A percentile compares a stretch with the other conserved stretches of the same genome.
Conservation (phyloP, 441 rosid genomes). For the Populus trichocarpa region DNA sequence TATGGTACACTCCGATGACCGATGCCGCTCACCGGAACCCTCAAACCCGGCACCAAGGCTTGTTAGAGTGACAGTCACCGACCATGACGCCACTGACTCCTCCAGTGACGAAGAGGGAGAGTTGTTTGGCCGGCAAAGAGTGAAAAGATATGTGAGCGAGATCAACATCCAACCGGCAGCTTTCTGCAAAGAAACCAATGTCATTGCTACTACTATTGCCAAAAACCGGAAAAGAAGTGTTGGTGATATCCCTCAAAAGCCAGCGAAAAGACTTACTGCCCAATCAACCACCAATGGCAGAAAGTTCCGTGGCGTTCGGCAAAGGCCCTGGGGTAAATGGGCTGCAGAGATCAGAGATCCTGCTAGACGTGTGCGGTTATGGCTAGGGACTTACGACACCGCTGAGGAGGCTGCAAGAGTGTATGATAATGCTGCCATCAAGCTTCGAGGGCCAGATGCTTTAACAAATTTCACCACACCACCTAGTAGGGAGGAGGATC, state of each 20-base stretch:
- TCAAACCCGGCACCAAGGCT: conserved; percentile 15
- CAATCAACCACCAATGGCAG: conserved; percentile 18
- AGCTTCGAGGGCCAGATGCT: conserved; percentile 88
- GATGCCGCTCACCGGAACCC: neutral
- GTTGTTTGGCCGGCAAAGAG: conserved; percentile 48
- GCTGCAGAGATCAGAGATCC: conserved; percentile 99
- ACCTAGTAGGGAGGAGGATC: conserved; percentile 17
- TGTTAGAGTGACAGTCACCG: conserved; percentile 57
- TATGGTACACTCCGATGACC: conserved; percentile 7
- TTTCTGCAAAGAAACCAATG: neutral
- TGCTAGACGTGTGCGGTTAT: conserved; percentile 64
- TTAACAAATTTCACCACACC: conserved; percentile 68
- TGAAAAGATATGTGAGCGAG: conserved; percentile 62
- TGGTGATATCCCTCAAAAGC: conserved; percentile 9
- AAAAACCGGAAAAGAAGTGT: conserved; percentile 33
- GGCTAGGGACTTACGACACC: conserved; percentile 63
- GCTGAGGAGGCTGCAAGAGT: conserved; percentile 75
- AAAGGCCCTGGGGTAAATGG: conserved; percentile 98
- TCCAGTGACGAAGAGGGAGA: conserved; percentile 76
- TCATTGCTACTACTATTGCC: neutral
- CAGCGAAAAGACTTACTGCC: conserved; percentile 7
- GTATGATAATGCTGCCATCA: conserved; percentile 91
- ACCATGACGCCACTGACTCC: conserved; percentile 84
- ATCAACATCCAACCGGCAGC: conserved; percentile 41
- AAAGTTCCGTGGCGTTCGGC: conserved; percentile 88